These are phyloP conservation scores for Pleurotus ostreatus DNA, from an alignment of 768 basidiomycete genomes.

Conservation along the genomic window DNA sequence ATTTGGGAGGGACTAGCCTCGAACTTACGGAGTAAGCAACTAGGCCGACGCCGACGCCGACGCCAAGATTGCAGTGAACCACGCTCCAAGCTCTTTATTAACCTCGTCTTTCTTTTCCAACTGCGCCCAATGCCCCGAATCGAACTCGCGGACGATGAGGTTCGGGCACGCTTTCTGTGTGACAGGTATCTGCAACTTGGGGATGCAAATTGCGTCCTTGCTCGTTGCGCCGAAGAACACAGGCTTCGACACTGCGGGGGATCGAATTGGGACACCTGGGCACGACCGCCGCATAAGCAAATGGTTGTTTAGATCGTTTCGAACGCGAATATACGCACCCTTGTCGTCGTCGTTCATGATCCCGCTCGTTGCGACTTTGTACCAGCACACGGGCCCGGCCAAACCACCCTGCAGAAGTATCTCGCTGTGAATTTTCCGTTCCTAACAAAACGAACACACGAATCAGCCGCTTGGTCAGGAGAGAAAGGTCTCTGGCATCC, in stretches of 20 bases:
- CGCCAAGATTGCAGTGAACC: constrained; percentile 13
- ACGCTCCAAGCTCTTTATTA: constrained; percentile 22
- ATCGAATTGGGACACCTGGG: constrained; percentile 22
- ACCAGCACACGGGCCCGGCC: constrained; percentile 29
- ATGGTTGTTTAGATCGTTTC: background rate
- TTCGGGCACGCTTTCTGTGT: constrained; percentile 19
- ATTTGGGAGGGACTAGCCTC: background rate
- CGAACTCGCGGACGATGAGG: constrained; percentile 28
- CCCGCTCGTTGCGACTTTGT: constrained; percentile 23
- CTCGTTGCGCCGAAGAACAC: constrained; percentile 29
- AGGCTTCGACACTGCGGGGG: constrained; percentile 25
- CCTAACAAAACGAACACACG: constrained; percentile 14
- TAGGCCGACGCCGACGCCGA: too few species aligned
- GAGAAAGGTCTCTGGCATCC: background rate
- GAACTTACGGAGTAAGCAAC: too few species aligned
- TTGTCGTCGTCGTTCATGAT: constrained; percentile 27
- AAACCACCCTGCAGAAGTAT: constrained; percentile 23
- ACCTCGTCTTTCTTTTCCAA: constrained; percentile 27
- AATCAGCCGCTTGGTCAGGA: too few species aligned
- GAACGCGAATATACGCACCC: constrained; percentile 17
- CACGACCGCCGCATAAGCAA: background rate
- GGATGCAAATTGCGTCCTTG: constrained; percentile 25
- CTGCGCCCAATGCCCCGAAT: constrained; percentile 38
- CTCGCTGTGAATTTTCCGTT: constrained; percentile 15
- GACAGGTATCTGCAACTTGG: constrained; percentile 10